phyloP scores from a whole-genome alignment of 805 yeast species.

The Saturnispora serradocipensis region DNA sequence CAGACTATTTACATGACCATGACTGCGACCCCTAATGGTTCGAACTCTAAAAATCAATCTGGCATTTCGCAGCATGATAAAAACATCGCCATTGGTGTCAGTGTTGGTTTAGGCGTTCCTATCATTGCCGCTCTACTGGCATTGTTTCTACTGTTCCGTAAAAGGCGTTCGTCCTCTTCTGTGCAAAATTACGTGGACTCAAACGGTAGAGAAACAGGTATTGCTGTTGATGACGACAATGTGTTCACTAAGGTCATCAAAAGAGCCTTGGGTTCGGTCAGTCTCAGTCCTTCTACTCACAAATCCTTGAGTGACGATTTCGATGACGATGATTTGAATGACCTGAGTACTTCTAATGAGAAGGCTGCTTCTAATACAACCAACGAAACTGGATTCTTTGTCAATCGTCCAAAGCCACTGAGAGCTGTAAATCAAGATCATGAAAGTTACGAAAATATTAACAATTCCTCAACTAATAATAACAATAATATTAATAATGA shows the following conservation, averaged over 20 bases:
- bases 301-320: constrained; percentile 16
- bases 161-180: constrained; percentile 13
- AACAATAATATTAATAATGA: background rate
- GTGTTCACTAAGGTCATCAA: constrained; percentile 14
- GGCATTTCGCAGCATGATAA: constrained; percentile 43
- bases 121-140: constrained; percentile 29
- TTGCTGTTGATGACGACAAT: constrained; percentile 20
- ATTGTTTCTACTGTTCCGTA: constrained; percentile 13
- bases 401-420: constrained; percentile 23
- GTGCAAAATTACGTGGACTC: constrained; percentile 27
- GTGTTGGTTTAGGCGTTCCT: constrained; percentile 66
- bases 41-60: constrained; percentile 12
- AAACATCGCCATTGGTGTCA: constrained; percentile 53
- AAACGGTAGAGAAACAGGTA: constrained; percentile 26
- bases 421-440: constrained; percentile 13
- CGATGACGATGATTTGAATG: constrained; percentile 11
- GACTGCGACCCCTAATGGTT: constrained; percentile 20
- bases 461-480: background rate
- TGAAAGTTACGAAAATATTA: background rate
- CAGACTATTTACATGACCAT: constrained; percentile 14
- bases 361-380: constrained; percentile 2
- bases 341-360: constrained; percentile 6
- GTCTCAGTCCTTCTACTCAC: constrained; percentile 21
- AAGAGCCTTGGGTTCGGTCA: constrained; percentile 16
- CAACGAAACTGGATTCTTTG: constrained; percentile 25